phyloP scores from a whole-genome alignment of 306 rosid genomes.

The Quercus rubra region DNA sequence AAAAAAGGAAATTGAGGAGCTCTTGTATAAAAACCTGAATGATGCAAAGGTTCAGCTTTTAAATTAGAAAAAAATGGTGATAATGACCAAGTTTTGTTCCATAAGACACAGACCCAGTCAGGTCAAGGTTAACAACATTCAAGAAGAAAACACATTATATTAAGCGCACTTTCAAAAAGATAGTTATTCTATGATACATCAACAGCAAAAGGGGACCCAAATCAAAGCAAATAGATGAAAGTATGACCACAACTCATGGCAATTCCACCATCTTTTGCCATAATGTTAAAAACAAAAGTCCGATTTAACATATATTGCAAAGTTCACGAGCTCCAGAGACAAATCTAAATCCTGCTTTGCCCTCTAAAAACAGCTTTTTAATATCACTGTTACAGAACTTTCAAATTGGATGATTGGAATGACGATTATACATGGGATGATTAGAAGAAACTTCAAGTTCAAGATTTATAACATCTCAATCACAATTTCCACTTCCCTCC shows the following conservation, averaged over 20 bases:
- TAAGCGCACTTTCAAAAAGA: not conserved
- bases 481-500: not conserved
- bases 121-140: conserved; percentile 7
- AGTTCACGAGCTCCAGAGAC: not conserved
- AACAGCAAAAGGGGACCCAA: conserved; percentile 4
- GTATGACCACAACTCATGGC: conserved; percentile 2
- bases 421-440: not conserved
- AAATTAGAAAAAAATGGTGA: not conserved
- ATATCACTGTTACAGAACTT: conserved; percentile 6
- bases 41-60: not conserved
- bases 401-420: not conserved
- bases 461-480: not conserved
- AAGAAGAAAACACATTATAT: not conserved
- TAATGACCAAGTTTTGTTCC: not conserved
- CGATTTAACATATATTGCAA: not conserved
- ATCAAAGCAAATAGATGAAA: conserved; percentile 6
- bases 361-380: conserved; percentile 9
- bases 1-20: not conserved
- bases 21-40: not conserved
- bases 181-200: conserved; percentile 3
- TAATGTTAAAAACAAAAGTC: not conserved
- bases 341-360: not conserved
- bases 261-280: not conserved
- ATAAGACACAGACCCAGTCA: not conserved
- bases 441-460: not conserved